Conservation (phyloP, 371 early-diverging fungal genomes). For the Capillidium heterosporum region DNA sequence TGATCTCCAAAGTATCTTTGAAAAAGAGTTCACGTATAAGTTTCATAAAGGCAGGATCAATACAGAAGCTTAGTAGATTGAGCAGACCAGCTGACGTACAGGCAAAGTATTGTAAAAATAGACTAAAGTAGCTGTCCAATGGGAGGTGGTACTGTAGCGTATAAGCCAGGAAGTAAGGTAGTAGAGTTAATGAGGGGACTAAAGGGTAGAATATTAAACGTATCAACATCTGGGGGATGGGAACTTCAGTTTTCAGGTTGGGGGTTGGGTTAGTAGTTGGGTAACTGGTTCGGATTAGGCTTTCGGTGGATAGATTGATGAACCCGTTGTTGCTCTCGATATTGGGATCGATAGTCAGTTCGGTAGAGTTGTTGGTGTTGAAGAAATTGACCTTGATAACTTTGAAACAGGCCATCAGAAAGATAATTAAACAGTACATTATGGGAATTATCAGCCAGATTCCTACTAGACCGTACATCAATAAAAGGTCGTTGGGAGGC, state of each 20-base stretch:
- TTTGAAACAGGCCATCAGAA: not conserved
- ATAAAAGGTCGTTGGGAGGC: not conserved
- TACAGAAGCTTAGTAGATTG: no score
- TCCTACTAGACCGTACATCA: not conserved
- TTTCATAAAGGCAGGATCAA: no score
- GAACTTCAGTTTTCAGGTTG: not conserved
- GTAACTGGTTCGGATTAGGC: not conserved
- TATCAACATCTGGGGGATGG: not conserved
- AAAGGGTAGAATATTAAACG: conserved; percentile 1
- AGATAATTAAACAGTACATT: not conserved
- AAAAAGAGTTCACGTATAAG: no score
- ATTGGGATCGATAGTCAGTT: no score
- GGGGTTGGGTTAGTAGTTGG: not conserved
- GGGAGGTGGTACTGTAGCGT: not conserved
- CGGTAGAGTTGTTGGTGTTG: no score
- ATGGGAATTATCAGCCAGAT: not conserved
- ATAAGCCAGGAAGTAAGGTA: conserved; percentile 1
- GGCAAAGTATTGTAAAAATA: no score
- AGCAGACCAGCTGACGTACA: no score
- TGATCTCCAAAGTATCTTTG: no score
- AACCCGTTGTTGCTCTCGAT: no score
- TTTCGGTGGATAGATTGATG: no score
- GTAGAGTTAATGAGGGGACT: not conserved
- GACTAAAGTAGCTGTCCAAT: no score
- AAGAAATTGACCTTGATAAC: no score